phyloP scores from a whole-genome alignment of 1,284 basidiomycete species.

The Ceratobasidium sp. region DNA sequence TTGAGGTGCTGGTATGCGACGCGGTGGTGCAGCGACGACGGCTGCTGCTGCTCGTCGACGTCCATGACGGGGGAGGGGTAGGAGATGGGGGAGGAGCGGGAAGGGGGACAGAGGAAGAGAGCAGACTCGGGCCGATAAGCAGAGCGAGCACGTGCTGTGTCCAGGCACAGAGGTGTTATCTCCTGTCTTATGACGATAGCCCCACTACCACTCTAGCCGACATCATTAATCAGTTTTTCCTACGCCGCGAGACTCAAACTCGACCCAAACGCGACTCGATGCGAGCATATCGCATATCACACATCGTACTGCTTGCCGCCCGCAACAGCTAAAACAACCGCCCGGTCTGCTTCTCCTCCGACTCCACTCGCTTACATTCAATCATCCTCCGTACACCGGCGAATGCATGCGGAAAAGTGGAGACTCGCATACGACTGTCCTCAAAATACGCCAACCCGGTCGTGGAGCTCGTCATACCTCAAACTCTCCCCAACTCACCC shows the following conservation, averaged over 20 bases:
- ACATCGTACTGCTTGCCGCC: too few species aligned
- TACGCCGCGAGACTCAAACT: too few species aligned
- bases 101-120: background rate
- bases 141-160: constrained; percentile 1
- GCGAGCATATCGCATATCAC: too few species aligned
- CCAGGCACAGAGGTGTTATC: constrained; percentile 37
- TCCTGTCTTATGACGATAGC: background rate
- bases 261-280: too few species aligned
- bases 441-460: too few species aligned
- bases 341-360: background rate
- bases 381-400: background rate
- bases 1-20: constrained; percentile 33
- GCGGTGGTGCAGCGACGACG: constrained; percentile 9
- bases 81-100: background rate
- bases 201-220: constrained; percentile 1
- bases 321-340: background rate
- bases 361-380: background rate
- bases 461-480: too few species aligned
- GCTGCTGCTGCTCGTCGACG: background rate
- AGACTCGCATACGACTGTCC: background rate
- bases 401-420: background rate
- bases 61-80: constrained; percentile 26
- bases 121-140: constrained; percentile 34
- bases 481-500: background rate
- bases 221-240: background rate